A percentile compares a stretch with the other conserved stretches of the same genome.
Evolutionary conservation across 2,329 filamentous ascomycete genomes (phyloP).

Genomic region (Colletotrichum sp.): DNA sequence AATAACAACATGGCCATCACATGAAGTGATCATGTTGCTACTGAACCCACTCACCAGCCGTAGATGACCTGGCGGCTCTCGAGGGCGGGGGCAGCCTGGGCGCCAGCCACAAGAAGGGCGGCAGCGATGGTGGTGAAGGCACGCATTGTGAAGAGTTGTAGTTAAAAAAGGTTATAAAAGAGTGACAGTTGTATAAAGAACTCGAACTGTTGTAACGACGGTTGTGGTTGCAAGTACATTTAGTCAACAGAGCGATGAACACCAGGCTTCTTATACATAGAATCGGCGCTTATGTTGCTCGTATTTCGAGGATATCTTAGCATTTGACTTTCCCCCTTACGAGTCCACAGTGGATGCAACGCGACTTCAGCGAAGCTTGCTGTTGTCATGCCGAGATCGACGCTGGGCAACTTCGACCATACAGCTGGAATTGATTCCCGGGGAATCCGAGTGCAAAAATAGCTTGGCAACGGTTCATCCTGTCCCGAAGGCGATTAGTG

Average conservation of each 20-base stretch:
- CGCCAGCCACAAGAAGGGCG: neutral
- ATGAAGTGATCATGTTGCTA: neutral
- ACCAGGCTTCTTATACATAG: neutral
- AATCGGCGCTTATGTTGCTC: neutral
- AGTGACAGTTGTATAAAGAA: neutral
- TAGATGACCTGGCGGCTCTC: slow-evolving; percentile 3
- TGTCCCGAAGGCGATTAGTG: neutral
- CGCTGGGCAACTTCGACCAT: neutral
- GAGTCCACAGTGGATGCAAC: neutral
- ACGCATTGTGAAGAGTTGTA: neutral
- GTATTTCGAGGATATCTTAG: neutral
- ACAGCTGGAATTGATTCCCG: neutral
- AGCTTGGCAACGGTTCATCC: neutral
- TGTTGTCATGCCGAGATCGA: neutral
- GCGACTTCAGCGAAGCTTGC: neutral
- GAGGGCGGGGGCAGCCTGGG: neutral
- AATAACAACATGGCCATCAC: neutral
- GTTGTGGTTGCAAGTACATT: neutral
- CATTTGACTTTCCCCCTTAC: neutral
- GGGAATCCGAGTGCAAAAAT: slow-evolving; percentile 1
- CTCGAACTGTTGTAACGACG: neutral
- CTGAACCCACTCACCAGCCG: neutral
- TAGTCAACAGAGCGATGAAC: fast-evolving
- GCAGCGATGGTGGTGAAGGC: neutral
- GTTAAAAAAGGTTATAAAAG: neutral